Percentiles rank a stretch among this genome's conserved stretches.
Conservation (phyloP, 306 rosid genomes). For the Medicago lupulina region DNA sequence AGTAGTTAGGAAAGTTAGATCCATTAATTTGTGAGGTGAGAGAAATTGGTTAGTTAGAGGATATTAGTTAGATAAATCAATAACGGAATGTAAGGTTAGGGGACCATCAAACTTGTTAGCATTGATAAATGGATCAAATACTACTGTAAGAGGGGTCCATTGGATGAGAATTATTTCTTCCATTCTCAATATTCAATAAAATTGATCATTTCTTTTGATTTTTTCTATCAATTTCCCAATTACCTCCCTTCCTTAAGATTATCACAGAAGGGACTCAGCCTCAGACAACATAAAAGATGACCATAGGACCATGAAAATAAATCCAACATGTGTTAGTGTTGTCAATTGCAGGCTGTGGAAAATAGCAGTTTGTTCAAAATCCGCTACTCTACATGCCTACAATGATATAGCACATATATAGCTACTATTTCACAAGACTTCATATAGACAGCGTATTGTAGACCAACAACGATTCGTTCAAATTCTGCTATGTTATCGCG, state of each 20-base stretch:
- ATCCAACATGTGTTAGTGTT: not conserved
- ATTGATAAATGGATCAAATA: not conserved
- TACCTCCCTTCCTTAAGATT: constrained; percentile 5
- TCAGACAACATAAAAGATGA: not conserved
- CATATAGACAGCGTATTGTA: too few species aligned
- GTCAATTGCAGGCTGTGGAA: too few species aligned
- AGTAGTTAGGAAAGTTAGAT: constrained; percentile 16
- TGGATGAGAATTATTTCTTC: not conserved
- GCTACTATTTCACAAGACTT: too few species aligned
- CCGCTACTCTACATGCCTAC: too few species aligned
- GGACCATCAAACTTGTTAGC: not conserved
- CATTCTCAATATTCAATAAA: not conserved
- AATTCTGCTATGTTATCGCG: too few species aligned
- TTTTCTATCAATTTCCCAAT: not conserved
- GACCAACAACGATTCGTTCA: too few species aligned
- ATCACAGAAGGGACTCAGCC: not conserved
- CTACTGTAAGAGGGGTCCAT: not conserved
- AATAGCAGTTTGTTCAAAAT: too few species aligned
- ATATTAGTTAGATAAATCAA: not conserved
- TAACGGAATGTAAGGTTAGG: not conserved
- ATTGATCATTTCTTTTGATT: constrained; percentile 3
- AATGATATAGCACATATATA: too few species aligned
- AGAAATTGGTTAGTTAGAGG: not conserved
- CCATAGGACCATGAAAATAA: not conserved
- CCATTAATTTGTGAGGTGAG: not conserved